phyloP scores from a whole-genome alignment of 306 rosid genomes.

The Cucurbita ficifolia region DNA sequence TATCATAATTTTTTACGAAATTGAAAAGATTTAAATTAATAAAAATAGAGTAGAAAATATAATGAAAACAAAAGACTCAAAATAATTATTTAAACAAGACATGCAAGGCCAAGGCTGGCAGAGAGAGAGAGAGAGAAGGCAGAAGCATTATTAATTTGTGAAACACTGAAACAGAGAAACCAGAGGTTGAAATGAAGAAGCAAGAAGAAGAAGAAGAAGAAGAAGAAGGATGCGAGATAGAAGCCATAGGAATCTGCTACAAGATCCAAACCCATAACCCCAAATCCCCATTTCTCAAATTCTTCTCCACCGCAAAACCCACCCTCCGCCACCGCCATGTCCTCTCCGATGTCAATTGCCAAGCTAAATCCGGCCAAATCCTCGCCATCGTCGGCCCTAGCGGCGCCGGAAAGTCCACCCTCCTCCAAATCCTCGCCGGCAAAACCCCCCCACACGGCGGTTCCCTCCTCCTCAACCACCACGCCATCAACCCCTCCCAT shows the following conservation, averaged over 20 bases:
- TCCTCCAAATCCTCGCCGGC: constrained; percentile 80
- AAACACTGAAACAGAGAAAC: not conserved
- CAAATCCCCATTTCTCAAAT: constrained; percentile 30
- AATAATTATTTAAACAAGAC: not conserved
- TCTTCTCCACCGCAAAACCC: constrained; percentile 14
- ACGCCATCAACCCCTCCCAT: constrained; percentile 35
- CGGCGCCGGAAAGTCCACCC: constrained; percentile 86
- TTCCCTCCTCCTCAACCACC: constrained; percentile 45
- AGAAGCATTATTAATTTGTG: not conserved
- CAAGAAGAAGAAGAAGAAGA: constrained; percentile 19
- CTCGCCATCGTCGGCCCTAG: constrained; percentile 91
- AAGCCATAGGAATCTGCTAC: constrained; percentile 60
- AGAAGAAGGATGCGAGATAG: constrained; percentile 62
- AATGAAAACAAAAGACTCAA: not conserved
- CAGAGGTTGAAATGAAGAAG: constrained; percentile 28
- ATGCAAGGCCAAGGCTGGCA: not conserved
- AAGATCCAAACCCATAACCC: constrained; percentile 30
- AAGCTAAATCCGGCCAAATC: constrained; percentile 65
- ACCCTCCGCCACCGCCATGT: constrained; percentile 35
- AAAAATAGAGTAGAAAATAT: not conserved
- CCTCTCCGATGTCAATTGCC: constrained; percentile 42
- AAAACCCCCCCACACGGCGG: constrained; percentile 44
- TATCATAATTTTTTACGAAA: too few species aligned
- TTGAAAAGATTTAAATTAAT: too few species aligned
- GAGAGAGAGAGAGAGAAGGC: not conserved